A percentile compares a stretch with the other conserved stretches of the same genome.
phyloP scores from a whole-genome alignment of 78 protist genomes.

The Paulinella micropora region DNA sequence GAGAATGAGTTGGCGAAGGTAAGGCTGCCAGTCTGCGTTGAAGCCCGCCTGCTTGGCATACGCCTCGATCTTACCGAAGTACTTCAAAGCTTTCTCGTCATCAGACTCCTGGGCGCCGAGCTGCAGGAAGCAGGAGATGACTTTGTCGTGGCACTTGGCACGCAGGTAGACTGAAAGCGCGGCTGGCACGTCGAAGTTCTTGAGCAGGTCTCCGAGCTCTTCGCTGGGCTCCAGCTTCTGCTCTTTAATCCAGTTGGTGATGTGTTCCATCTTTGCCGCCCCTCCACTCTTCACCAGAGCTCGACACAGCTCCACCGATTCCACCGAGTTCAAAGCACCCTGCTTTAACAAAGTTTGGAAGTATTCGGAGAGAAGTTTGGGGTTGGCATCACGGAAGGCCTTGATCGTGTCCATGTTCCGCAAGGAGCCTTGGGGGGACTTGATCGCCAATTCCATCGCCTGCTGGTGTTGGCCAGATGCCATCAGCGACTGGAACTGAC shows the following conservation, averaged over 20 bases:
- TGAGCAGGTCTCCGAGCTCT: constrained; percentile 86
- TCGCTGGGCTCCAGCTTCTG: constrained; percentile 89
- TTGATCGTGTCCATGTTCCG: constrained; percentile 78
- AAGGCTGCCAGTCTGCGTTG: constrained; percentile 41
- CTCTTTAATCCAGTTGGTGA: constrained; percentile 76
- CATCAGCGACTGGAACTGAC: constrained; percentile 66
- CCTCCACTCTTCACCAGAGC: constrained; percentile 65
- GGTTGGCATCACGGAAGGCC: constrained; percentile 61
- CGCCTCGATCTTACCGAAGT: constrained; percentile 70
- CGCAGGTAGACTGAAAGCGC: constrained; percentile 80
- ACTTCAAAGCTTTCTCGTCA: constrained; percentile 37
- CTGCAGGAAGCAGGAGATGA: constrained; percentile 70
- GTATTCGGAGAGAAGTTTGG: constrained; percentile 5
- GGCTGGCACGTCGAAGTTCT: constrained; percentile 40
- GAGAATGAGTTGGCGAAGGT: constrained; percentile 46
- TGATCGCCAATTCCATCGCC: constrained; percentile 82
- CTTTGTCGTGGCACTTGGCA: constrained; percentile 62
- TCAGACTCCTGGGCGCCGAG: neutral
- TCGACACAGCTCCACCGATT: constrained; percentile 82
- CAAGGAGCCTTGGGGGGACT: constrained; percentile 56
- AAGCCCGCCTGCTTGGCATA: constrained; percentile 69
- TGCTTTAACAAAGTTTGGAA: neutral
- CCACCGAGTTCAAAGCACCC: constrained; percentile 71
- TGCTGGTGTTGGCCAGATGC: constrained; percentile 43
- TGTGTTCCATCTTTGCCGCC: neutral